phyloP scores from a whole-genome alignment of 1,284 basidiomycete species.

The Cutaneotrichosporon sp. region DNA sequence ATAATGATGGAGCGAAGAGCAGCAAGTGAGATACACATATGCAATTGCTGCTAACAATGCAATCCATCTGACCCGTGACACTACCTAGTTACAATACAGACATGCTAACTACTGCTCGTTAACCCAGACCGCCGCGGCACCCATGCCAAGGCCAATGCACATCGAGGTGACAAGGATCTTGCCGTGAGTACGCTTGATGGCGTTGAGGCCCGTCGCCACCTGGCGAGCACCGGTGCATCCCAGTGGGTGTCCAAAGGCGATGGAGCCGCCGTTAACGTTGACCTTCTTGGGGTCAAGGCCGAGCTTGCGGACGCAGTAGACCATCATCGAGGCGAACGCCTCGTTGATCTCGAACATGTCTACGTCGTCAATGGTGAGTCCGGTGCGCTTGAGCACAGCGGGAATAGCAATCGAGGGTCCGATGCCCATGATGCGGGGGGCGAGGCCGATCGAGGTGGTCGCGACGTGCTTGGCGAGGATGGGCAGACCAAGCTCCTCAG shows the following conservation, averaged over 20 bases:
- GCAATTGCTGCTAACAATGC: too few relatives aligned
- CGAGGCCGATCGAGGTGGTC: constrained; percentile 70
- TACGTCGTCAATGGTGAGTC: constrained; percentile 64
- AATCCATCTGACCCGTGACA: background rate
- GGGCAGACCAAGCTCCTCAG: constrained; percentile 81
- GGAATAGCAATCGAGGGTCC: constrained; percentile 85
- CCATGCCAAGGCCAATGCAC: constrained; percentile 92
- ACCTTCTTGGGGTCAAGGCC: constrained; percentile 69
- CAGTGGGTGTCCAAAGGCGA: constrained; percentile 66
- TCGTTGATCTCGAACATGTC: constrained; percentile 86
- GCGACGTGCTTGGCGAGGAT: constrained; percentile 88
- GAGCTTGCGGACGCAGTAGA: constrained; percentile 68
- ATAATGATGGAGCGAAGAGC: too few relatives aligned
- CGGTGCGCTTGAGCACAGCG: constrained; percentile 59
- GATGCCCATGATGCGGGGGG: constrained; percentile 84
- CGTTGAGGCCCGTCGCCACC: constrained; percentile 79
- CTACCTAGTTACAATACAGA: background rate
- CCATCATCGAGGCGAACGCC: constrained; percentile 76
- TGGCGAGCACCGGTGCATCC: constrained; percentile 83
- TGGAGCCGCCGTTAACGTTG: constrained; percentile 86
- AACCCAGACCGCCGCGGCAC: constrained; percentile 52
- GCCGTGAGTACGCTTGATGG: constrained; percentile 67
- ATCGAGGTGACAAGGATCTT: constrained; percentile 90
- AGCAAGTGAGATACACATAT: too few relatives aligned
- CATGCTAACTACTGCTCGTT: constrained; percentile 37